Conservation (phyloP, 2,329 filamentous ascomycete genomes). For the Metarhizium album region DNA sequence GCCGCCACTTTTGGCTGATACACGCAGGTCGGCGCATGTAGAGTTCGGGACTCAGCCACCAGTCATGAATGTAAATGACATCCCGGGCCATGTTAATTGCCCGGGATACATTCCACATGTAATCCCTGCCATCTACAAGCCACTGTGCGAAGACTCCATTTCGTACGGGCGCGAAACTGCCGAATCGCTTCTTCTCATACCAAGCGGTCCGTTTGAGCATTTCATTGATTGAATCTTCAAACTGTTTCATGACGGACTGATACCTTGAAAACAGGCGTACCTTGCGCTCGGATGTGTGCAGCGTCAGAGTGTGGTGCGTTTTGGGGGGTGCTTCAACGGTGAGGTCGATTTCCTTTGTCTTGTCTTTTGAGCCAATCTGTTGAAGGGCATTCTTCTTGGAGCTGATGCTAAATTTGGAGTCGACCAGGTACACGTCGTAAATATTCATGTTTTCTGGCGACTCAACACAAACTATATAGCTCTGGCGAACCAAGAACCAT, state of each 20-base stretch:
- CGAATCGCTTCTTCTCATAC: conserved; percentile 75
- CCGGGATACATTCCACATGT: conserved; percentile 98
- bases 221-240: conserved; percentile 81
- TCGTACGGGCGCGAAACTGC: conserved; percentile 86
- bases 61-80: conserved; percentile 98
- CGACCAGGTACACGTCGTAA: conserved; percentile 96
- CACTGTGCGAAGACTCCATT: conserved; percentile 84
- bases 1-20: conserved; percentile 95
- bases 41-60: conserved; percentile 95
- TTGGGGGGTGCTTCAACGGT: conserved; percentile 24
- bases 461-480: conserved; percentile 96
- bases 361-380: conserved; percentile 47
- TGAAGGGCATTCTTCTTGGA: conserved; percentile 54
- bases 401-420: conserved; percentile 74
- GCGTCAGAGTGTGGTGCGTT: conserved; percentile 74
- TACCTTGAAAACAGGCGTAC: conserved; percentile 85
- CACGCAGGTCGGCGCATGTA: conserved; percentile 90
- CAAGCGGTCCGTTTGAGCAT: conserved; percentile 79
- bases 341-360: conserved; percentile 37
- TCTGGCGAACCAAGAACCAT: conserved; percentile 97
- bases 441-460: conserved; percentile 98
- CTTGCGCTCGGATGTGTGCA: conserved; percentile 88
- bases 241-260: conserved; percentile 80
- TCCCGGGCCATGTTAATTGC: conserved; percentile 96
- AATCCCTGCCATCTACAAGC: conserved; percentile 92